Percentiles rank a stretch among this genome's conserved stretches.
phyloP scores from a whole-genome alignment of 495 filamentous ascomycete genomes.

The Penicillium pulvis region DNA sequence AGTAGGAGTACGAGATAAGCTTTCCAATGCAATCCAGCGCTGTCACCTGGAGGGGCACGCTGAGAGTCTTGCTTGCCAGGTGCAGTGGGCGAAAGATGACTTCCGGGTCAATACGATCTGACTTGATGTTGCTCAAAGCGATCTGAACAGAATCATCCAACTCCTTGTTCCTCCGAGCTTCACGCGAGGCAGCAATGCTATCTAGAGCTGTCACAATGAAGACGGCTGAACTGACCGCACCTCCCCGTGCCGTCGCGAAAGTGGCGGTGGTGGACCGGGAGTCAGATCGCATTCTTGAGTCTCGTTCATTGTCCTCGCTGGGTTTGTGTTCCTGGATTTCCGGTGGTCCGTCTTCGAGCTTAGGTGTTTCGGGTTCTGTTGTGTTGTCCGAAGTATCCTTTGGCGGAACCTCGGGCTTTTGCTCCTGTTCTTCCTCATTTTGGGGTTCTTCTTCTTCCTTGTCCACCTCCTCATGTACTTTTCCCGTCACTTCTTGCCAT shows the following conservation, averaged over 20 bases:
- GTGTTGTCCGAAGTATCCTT: constrained; percentile 22
- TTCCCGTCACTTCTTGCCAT: constrained; percentile 32
- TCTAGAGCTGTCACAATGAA: constrained; percentile 93
- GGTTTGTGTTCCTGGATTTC: constrained; percentile 29
- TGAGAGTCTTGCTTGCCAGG: constrained; percentile 81
- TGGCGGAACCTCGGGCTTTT: constrained; percentile 29
- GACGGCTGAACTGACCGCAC: constrained; percentile 84
- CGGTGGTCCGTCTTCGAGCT: constrained; percentile 18
- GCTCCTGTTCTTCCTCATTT: constrained; percentile 10
- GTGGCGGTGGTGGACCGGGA: constrained; percentile 60
- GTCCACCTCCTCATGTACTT: constrained; percentile 21
- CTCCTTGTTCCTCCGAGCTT: constrained; percentile 78
- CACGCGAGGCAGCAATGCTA: constrained; percentile 83
- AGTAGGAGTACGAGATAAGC: constrained; percentile 97
- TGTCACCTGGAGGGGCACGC: constrained; percentile 79
- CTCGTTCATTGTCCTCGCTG: constrained; percentile 33
- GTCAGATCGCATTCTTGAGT: constrained; percentile 53
- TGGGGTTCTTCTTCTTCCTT: constrained; percentile 17
- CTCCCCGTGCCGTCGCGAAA: constrained; percentile 52
- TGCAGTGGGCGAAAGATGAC: constrained; percentile 88
- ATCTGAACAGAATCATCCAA: constrained; percentile 77
- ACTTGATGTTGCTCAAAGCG: constrained; percentile 80
- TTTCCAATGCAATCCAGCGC: constrained; percentile 98
- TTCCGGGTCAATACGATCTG: constrained; percentile 76
- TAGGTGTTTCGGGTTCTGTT: constrained; percentile 13